These are phyloP conservation scores for Skeletonema menzelii DNA, from an alignment of 108 stramenopile genomes.

Conservation along the genomic window DNA sequence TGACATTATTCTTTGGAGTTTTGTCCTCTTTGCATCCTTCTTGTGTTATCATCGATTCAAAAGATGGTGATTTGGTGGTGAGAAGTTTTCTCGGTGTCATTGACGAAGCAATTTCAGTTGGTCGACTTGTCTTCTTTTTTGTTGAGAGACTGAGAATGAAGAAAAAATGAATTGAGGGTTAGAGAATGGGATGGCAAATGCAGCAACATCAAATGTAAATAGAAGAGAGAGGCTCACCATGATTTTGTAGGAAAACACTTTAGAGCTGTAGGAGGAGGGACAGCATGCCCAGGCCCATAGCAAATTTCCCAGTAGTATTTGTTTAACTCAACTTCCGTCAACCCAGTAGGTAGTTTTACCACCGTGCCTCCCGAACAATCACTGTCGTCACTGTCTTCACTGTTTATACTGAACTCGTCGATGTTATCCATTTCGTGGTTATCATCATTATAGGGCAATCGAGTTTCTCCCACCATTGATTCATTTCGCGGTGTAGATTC, in stretches of 20 bases:
- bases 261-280: background rate
- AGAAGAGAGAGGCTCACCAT: conserved; percentile 23
- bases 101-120: conserved; percentile 7
- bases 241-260: conserved; percentile 33
- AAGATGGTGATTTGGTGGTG: conserved; percentile 10
- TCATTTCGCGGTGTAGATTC: background rate
- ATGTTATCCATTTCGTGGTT: background rate
- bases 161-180: background rate
- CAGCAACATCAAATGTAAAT: background rate
- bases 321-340: conserved; percentile 41
- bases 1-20: conserved; percentile 20
- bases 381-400: conserved; percentile 19
- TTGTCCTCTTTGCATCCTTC: conserved; percentile 10
- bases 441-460: background rate
- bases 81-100: conserved; percentile 39
- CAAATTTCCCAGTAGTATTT: conserved; percentile 48
- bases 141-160: conserved; percentile 30
- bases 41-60: background rate
- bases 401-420: background rate
- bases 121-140: conserved; percentile 23
- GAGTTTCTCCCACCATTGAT: background rate
- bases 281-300: conserved; percentile 27
- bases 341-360: conserved; percentile 26
- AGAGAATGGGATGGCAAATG: background rate
- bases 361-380: conserved; percentile 41